Conservation (phyloP, 1,139 yeast species). For the Pichia sp. region DNA sequence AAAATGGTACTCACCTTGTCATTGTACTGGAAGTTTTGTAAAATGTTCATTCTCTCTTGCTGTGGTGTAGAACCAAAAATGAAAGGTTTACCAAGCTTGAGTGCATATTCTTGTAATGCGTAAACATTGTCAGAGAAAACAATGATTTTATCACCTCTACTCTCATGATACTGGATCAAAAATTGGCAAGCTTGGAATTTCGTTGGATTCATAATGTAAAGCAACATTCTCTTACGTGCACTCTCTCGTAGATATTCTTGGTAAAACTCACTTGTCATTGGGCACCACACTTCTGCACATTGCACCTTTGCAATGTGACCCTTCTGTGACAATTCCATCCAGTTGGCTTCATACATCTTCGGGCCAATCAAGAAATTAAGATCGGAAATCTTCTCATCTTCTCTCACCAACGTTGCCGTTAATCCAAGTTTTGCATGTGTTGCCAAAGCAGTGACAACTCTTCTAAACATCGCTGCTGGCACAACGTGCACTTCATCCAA, state of each 20-base stretch:
- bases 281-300: constrained; percentile 99
- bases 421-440: constrained; percentile 96
- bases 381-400: constrained; percentile 97
- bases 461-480: constrained; percentile 98
- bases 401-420: constrained; percentile 97
- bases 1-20: constrained; percentile 94
- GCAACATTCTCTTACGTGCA: constrained; percentile 85
- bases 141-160: constrained; percentile 95
- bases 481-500: constrained; percentile 98
- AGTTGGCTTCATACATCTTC: constrained; percentile 93
- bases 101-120: constrained; percentile 92
- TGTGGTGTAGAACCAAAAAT: constrained; percentile 98
- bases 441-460: constrained; percentile 96
- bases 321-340: constrained; percentile 99
- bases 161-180: constrained; percentile 92
- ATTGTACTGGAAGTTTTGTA: constrained; percentile 94
- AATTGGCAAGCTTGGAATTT: constrained; percentile 98
- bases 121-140: constrained; percentile 98
- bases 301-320: constrained; percentile 99
- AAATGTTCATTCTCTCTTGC: constrained; percentile 94
- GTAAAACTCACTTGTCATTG: constrained; percentile 97
- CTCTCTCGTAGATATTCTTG: constrained; percentile 88
- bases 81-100: constrained; percentile 89
- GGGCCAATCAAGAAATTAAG: constrained; percentile 98
- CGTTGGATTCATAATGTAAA: constrained; percentile 99